Percentiles rank a stretch among this genome's conserved stretches.
phyloP scores from a whole-genome alignment of 1,139 yeast genomes.

The Nakaseomyces uthaithaninus region DNA sequence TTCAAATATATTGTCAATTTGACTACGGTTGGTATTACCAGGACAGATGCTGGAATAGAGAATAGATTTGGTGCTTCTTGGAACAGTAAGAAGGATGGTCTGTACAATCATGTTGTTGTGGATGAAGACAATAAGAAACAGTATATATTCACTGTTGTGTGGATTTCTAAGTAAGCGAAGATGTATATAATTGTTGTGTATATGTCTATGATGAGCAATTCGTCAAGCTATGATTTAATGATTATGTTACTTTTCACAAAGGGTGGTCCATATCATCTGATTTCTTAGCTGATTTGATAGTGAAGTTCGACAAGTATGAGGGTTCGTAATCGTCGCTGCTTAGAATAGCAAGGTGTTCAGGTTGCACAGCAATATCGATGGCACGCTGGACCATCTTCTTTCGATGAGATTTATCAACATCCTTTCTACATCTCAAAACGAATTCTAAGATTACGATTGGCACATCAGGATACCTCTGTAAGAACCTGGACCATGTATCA shows the following conservation, averaged over 20 bases:
- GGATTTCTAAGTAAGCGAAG: conserved; percentile 22
- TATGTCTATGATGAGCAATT: background rate
- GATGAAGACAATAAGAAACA: conserved; percentile 9
- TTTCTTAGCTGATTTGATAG: conserved; percentile 6
- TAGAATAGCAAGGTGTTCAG: conserved; percentile 4
- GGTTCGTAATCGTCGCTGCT: conserved; percentile 6
- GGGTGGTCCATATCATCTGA: conserved; percentile 4
- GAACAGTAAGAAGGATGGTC: conserved; percentile 36
- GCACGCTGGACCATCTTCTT: conserved; percentile 24
- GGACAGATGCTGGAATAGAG: conserved; percentile 19
- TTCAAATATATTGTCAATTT: conserved; percentile 34
- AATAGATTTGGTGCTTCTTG: conserved; percentile 35
- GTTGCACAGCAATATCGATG: conserved; percentile 7
- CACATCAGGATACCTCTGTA: conserved; percentile 55
- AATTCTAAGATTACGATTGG: conserved; percentile 57
- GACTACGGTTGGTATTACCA: conserved; percentile 17
- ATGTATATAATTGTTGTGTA: background rate
- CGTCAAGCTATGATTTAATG: too few species aligned
- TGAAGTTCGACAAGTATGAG: conserved; percentile 3
- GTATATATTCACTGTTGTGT: conserved; percentile 24
- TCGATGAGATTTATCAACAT: conserved; percentile 28
- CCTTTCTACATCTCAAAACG: conserved; percentile 38
- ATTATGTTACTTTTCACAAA: too few species aligned
- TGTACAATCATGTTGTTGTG: conserved; percentile 24
- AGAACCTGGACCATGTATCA: conserved; percentile 50